Evolutionary conservation across 192 early-diverging fungal genomes (phyloP), one percentile per base, ranked within the genome.

Genomic region (Backusella circina): DNA sequence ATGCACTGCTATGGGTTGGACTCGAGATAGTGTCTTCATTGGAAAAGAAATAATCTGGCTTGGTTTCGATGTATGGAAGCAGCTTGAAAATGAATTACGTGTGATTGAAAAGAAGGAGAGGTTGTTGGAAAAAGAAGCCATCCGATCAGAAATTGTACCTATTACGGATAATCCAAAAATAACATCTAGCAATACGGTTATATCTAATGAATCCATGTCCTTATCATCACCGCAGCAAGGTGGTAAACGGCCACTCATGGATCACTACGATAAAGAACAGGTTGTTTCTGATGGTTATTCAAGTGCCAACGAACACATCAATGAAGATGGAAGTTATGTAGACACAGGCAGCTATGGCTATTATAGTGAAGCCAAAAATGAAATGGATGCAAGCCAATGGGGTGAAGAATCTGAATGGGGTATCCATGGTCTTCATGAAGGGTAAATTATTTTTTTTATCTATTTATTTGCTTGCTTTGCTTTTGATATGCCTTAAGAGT

Each of bases 11-110:
- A 85, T 84, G 73, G 82, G 80, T 3, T 90, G 90, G 86, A 74
- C 71, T 5, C 88, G 81, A n/a, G 74, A 79, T 39, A 79, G 88
- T 61, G 83, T 85, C 37, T 81, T 70, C 3, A 65, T 91, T 2
- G 93, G 91, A 12, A 76, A 82, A 44, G 85, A 83, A 23, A 84
- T 84, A 67, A 79, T 94, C n/a, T 91, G 88, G 78, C 74, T 93
- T 39, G 82, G 86, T 5, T 88, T 92, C 70, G 83, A 84, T 4
- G 84, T 85, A 32, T 94, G 91, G 91, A 89, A 87, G 64, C 84
- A 85, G 70, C 71, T 92, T 15, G 92, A 94, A 73, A 84, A 88
- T 33, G 78, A 83, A 15, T 80, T 93, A 32, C 84, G 90, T 16
- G 74, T 79, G 0, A 61, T 82, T 31, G 93, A 94, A 80, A 88